Conservation (phyloP, 768 basidiomycete species). For the Agaricus bisporus region DNA sequence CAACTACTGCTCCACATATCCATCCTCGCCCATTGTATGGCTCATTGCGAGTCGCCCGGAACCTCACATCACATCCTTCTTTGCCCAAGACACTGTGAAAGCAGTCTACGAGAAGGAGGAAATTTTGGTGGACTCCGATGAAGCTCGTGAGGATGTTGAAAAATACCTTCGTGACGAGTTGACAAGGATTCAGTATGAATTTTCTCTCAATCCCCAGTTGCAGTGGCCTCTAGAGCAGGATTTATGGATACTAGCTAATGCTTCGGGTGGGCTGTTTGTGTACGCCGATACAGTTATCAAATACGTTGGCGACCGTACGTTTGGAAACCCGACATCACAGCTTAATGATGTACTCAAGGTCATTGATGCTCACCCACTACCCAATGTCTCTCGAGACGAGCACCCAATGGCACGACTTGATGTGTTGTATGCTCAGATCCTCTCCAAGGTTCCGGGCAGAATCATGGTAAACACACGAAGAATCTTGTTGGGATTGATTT, state of each 20-base stretch:
- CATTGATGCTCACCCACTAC: not conserved
- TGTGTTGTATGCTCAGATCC: constrained; percentile 3
- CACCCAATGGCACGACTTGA: constrained; percentile 8
- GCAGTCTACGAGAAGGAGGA: not conserved
- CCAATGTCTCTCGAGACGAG: not conserved
- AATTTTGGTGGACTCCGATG: not conserved
- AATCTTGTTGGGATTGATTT: not conserved
- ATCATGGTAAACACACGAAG: not conserved
- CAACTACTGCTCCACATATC: not conserved
- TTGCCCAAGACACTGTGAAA: not conserved
- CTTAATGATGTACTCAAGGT: not conserved
- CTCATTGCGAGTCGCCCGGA: not conserved
- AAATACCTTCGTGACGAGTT: not conserved
- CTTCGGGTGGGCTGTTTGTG: not conserved
- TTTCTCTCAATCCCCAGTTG: not conserved
- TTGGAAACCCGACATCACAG: not conserved
- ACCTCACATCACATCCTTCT: not conserved
- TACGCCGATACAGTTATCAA: not conserved
- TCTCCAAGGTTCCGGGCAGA: not conserved
- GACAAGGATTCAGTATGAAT: not conserved
- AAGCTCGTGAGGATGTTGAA: not conserved
- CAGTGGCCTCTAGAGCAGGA: not conserved
- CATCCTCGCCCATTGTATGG: not conserved
- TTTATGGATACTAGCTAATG: not conserved
- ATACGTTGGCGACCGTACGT: not conserved